A percentile compares a stretch with the other conserved stretches of the same genome.
These are phyloP conservation scores for Leptodermis oblonga DNA, from an alignment of 257 asterid genomes.

Conservation along the genomic window DNA sequence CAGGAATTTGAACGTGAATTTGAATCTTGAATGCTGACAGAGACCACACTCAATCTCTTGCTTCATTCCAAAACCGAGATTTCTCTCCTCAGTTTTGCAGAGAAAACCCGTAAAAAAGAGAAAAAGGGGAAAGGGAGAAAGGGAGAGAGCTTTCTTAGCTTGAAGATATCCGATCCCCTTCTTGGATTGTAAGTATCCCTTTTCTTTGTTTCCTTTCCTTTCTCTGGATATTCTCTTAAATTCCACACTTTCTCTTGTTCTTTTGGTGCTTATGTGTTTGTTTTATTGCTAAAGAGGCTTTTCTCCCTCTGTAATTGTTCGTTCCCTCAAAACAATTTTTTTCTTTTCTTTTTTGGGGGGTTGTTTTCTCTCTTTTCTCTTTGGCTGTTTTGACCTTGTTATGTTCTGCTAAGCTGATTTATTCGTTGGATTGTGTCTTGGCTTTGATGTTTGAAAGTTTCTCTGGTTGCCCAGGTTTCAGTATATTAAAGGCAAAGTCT, in stretches of 20 bases:
- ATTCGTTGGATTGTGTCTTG: slow-evolving; percentile 18
- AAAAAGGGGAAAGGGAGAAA: slow-evolving; percentile 20
- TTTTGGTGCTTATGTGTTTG: slow-evolving; percentile 15
- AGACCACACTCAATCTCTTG: slow-evolving; percentile 63
- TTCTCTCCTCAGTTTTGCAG: slow-evolving; percentile 11
- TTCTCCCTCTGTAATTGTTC: slow-evolving; percentile 39
- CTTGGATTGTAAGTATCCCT: slow-evolving; percentile 80
- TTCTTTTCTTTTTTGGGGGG: slow-evolving; percentile 12
- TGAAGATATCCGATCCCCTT: slow-evolving; percentile 89
- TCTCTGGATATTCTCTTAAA: slow-evolving; percentile 41
- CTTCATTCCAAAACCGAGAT: slow-evolving; percentile 37
- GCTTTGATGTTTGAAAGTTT: slow-evolving; percentile 5
- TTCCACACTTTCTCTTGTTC: slow-evolving; percentile 26
- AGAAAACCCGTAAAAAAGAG: not conserved
- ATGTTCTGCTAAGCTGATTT: slow-evolving; percentile 12
- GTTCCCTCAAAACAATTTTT: slow-evolving; percentile 9
- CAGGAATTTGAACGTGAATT: slow-evolving; percentile 29
- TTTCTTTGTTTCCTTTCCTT: slow-evolving; percentile 24
- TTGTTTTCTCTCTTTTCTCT: not conserved
- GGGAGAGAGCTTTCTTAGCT: slow-evolving; percentile 56
- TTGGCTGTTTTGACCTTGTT: not conserved
- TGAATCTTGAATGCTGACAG: slow-evolving; percentile 42
- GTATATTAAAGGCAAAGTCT: slow-evolving; percentile 9
- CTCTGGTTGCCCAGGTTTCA: too few species aligned
- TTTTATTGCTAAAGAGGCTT: slow-evolving; percentile 27